Percentiles rank a stretch among this genome's conserved stretches.
phyloP scores from a whole-genome alignment of 306 rosid species.

The Lathyrus tuberosus region DNA sequence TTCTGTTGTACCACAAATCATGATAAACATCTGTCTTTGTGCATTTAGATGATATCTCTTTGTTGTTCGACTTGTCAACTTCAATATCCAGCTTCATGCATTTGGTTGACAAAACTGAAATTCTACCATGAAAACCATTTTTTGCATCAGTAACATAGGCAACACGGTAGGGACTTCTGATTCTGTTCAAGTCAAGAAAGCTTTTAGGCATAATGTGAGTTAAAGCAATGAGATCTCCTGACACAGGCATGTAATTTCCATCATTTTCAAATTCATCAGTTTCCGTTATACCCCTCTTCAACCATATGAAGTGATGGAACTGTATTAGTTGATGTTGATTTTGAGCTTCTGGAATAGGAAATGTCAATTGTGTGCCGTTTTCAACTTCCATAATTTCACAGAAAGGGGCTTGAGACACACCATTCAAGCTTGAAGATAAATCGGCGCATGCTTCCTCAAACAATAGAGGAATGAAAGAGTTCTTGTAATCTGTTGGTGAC shows the following conservation, averaged over 20 bases:
- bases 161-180: conserved; percentile 24
- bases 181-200: conserved; percentile 38
- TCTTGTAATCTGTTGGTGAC: conserved; percentile 19
- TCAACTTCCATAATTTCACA: conserved; percentile 22
- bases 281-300: neutral
- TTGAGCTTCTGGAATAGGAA: neutral
- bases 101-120: no score
- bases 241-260: conserved; percentile 35
- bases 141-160: conserved; percentile 35
- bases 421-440: conserved; percentile 34
- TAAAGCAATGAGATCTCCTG: conserved; percentile 56
- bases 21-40: neutral
- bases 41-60: neutral
- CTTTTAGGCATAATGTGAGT: conserved; percentile 42
- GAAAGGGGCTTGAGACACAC: conserved; percentile 28
- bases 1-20: neutral
- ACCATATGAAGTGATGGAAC: neutral
- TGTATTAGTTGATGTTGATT: neutral
- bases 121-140: no score
- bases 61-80: no score
- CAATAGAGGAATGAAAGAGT: conserved; percentile 45
- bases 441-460: conserved; percentile 53
- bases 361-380: neutral
- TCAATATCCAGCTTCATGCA: neutral
- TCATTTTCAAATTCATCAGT: no score